Evolutionary conservation across 345 rosid species (phyloP), one percentile per base, ranked within the genome.

Genomic region (Boechera stricta): DNA sequence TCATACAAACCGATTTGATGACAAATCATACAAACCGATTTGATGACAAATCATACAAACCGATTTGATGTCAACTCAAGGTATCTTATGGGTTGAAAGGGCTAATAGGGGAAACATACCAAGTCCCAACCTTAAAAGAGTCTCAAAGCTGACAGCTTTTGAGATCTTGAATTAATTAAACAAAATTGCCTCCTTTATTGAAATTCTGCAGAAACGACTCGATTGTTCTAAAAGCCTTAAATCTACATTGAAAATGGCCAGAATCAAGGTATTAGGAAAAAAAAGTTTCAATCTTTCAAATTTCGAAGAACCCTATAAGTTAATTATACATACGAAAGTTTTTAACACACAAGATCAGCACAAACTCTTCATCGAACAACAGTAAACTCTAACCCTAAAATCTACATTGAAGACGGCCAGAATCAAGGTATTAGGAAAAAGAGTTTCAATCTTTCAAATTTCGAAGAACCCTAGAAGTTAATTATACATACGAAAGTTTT

Each of bases 81-180:
- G 49, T 56, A 26, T 36, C 21, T 13, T 29, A 65, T 24, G 48
- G 26, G 38, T 32, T 56, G 33, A 44, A 53, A 53, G 35, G n/a
- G 56, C n/a, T 39, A 18, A 60, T 24, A 26, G 48, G 5, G 52
- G 9, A 39, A 57, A 65, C 15, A 41, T 12, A 62, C 11, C 35
- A 41, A 26, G 6, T 60, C 51, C 51, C 36, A 64, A 55, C 31
- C 71, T 57, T 28, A 1, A 21, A 21, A 41, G 60, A 39, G 62
- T 49, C 69, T 29, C 12, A 41, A 62, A 72, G 56, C 72, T 71
- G 56, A 71, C 67, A 71, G 57, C 63, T 65, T 71, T 11, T 42
- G 26, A 58, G 77, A 77, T 57, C 42, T 49, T 44, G 61, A 64
- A 36, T 4, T 29, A 33, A 48, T 2, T 18, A 33, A 38, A 64